Base-by-base conservation (phyloP, 805 yeast genomes). In the Pichia cephalocereana region DNA sequence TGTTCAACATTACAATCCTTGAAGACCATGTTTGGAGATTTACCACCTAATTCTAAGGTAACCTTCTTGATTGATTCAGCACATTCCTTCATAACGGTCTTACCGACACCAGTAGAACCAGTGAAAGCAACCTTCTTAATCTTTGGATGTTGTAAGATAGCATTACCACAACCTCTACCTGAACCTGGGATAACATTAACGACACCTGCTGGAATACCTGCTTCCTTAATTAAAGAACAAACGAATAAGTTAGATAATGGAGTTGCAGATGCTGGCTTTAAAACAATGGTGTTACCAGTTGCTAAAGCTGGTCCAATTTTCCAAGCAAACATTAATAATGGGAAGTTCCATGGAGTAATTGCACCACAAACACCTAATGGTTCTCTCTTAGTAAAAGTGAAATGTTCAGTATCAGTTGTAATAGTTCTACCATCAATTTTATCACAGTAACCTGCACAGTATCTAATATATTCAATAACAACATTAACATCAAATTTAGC, bases 331-430 rank as follows among this genome's bases (percentile, higher is more conserved):
- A 84, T 83, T 71, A 84, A 74, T 54, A 84, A 67, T 58, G 91
- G 91, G 77, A 84, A 84, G 65, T 84, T 84, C 90, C 90, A 84
- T 63, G 91, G 90, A 53, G 84, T 83, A 54, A 84, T 83, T 66
- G 82, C 88, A 55, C 90, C 91, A 70, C 88, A 83, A 38, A 83
- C 85, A 64, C 90, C 91, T 55, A 83, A 66, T 57, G 91, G 90
- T 65, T 83, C 89, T 64, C 79, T 79, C 62, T 76, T 72, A 48
- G 86, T 79, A 70, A 74, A 83, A 57, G 75, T 77, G 59, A 81
- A 75, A 64, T 83, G 83, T 38, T 77, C 67, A 45, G 70, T 68
- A 53, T 86, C 87, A 42, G 86, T 76, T 57, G 80, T 76, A 44
- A 83, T 74, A 40, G 78, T 66, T 61, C 80, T 72, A 57, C 91